Percentiles rank a stretch among this genome's conserved stretches.
phyloP scores from a whole-genome alignment of 1,284 basidiomycete species.

The Leucoagaricus sp. region DNA sequence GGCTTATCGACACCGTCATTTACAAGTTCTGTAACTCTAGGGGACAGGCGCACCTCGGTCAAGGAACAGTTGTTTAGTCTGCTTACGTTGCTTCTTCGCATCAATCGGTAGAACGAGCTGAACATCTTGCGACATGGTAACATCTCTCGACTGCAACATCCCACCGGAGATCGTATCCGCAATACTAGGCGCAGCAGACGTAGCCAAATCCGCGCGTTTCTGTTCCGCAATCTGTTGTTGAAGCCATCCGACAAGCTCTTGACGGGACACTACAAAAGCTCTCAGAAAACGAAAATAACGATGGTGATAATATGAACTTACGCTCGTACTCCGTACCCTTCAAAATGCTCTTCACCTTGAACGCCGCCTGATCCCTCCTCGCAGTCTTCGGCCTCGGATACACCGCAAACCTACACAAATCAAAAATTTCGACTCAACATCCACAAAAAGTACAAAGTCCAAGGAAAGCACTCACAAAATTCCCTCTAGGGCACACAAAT shows the following conservation, averaged over 20 bases:
- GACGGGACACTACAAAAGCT: slow-evolving; percentile 53
- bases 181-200: slow-evolving; percentile 52
- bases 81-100: slow-evolving; percentile 71
- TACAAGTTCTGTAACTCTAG: neutral
- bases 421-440: neutral
- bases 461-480: slow-evolving; percentile 58
- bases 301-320: slow-evolving; percentile 31
- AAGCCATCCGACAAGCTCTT: slow-evolving; percentile 73
- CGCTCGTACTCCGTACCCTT: slow-evolving; percentile 75
- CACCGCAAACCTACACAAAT: slow-evolving; percentile 59
- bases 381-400: slow-evolving; percentile 61
- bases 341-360: slow-evolving; percentile 80
- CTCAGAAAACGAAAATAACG: neutral
- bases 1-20: slow-evolving; percentile 38
- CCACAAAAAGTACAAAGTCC: too few species aligned
- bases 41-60: slow-evolving; percentile 54
- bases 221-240: slow-evolving; percentile 77
- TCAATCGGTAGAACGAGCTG: slow-evolving; percentile 67
- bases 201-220: slow-evolving; percentile 66
- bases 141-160: slow-evolving; percentile 45
- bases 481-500: slow-evolving; percentile 72
- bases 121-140: slow-evolving; percentile 45
- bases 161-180: slow-evolving; percentile 33
- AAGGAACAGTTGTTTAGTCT: slow-evolving; percentile 66
- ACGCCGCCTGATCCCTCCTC: slow-evolving; percentile 64